These are phyloP conservation scores for Bipolaris victoriae DNA, from an alignment of 2,329 filamentous ascomycete genomes.

Conservation along the genomic window DNA sequence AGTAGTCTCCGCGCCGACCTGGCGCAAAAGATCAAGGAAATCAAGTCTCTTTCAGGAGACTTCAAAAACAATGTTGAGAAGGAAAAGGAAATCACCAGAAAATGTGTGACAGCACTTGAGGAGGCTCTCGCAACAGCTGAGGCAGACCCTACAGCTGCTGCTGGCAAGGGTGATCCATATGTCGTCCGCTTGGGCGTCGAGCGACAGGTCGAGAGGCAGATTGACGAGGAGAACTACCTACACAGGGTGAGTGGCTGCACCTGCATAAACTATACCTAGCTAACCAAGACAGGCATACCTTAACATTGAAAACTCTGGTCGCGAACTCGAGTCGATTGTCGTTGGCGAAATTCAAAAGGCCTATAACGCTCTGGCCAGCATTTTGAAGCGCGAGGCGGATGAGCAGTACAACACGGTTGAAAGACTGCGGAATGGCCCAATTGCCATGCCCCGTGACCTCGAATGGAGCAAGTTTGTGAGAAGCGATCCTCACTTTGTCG, in stretches of 20 bases:
- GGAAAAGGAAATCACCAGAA: conserved; percentile 85
- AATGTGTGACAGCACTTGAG: conserved; percentile 78
- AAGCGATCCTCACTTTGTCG: conserved; percentile 82
- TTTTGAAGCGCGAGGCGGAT: conserved; percentile 89
- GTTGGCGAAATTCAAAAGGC: conserved; percentile 98
- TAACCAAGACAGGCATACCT: conserved; percentile 73
- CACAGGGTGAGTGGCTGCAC: conserved; percentile 70
- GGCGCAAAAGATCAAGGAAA: conserved; percentile 97
- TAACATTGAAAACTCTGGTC: conserved; percentile 91
- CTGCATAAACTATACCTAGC: conserved; percentile 4
- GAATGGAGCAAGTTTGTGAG: conserved; percentile 89
- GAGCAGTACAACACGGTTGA: conserved; percentile 79
- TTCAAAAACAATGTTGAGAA: conserved; percentile 98
- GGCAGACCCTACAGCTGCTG: conserved; percentile 73
- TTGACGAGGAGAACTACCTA: conserved; percentile 96
- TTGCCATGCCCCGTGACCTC: conserved; percentile 90
- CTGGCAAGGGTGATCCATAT: conserved; percentile 91
- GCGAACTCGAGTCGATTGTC: conserved; percentile 94
- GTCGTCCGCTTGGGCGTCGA: conserved; percentile 85
- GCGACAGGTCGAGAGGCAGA: conserved; percentile 86
- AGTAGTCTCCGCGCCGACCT: conserved; percentile 86
- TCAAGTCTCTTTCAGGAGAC: conserved; percentile 89
- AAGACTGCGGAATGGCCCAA: conserved; percentile 79
- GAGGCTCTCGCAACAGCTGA: conserved; percentile 82
- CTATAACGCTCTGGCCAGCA: conserved; percentile 90